Conservation (phyloP, 768 basidiomycete genomes). For the Leccinum longicurvipes region DNA sequence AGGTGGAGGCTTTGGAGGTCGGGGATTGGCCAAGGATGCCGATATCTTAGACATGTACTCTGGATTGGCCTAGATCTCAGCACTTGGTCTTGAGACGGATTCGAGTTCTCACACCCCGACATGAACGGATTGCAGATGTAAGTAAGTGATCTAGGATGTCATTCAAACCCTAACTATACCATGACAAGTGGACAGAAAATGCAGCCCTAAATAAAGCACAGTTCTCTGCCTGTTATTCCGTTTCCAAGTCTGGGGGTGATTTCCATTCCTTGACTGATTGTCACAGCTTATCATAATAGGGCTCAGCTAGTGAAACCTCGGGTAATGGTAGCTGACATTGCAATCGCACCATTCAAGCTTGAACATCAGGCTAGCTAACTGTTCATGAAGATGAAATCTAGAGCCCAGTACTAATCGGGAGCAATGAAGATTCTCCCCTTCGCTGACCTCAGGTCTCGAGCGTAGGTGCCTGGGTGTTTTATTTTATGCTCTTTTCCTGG, state of each 20-base stretch:
- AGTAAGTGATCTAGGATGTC: not conserved
- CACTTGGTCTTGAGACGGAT: not conserved
- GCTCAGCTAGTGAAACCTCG: not conserved
- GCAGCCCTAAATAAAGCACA: not conserved
- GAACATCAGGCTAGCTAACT: not conserved
- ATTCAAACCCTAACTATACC: not conserved
- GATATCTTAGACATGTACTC: not conserved
- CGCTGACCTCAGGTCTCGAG: not conserved
- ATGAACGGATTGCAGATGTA: not conserved
- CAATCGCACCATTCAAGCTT: not conserved
- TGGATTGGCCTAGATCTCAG: not conserved
- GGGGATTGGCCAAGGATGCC: conserved; percentile 40
- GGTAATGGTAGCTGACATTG: not conserved
- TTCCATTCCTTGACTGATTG: not conserved
- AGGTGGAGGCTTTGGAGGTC: conserved; percentile 40
- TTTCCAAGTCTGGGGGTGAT: not conserved
- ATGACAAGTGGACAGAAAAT: not conserved
- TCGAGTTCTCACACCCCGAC: not conserved
- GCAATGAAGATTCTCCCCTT: not conserved
- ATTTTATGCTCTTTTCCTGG: not conserved
- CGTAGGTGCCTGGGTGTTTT: not conserved
- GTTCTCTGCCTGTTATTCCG: no score
- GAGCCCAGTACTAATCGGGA: not conserved
- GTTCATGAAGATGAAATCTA: not conserved
- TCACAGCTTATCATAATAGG: not conserved